These are phyloP conservation scores for Rhizophora mangle DNA, from an alignment of 345 rosid genomes.

Conservation along the genomic window DNA sequence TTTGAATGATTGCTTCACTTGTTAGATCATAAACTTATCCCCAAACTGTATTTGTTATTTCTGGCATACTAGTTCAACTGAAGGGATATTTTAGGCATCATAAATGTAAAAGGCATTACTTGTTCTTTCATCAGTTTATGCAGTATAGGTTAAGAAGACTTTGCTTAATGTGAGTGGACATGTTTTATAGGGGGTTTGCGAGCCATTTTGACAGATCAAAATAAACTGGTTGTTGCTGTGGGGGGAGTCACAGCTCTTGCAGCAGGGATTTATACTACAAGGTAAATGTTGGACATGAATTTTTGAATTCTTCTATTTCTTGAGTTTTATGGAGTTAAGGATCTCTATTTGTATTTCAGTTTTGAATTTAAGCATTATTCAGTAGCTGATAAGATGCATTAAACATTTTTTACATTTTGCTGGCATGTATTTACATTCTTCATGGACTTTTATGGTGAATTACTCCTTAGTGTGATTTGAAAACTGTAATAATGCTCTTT, in stretches of 20 bases:
- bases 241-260: constrained; percentile 98
- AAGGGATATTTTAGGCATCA: constrained; percentile 5
- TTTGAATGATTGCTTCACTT: no score
- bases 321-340: not conserved
- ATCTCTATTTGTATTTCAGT: not conserved
- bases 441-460: no score
- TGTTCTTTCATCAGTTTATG: constrained; percentile 4
- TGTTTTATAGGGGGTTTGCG: constrained; percentile 69
- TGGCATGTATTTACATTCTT: no score
- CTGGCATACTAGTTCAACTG: not conserved
- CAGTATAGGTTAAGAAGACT: constrained; percentile 13
- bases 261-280: constrained; percentile 92
- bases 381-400: no score
- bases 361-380: not conserved
- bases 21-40: not conserved
- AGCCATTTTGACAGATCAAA: constrained; percentile 89
- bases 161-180: constrained; percentile 9
- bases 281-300: constrained; percentile 40
- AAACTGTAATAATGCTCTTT: no score
- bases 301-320: not conserved
- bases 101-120: not conserved
- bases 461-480: no score
- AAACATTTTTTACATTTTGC: no score
- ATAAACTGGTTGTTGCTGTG: constrained; percentile 89
- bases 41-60: not conserved